phyloP scores from a whole-genome alignment of 2,329 filamentous ascomycete genomes.

The Gaeumannomyces tritici region DNA sequence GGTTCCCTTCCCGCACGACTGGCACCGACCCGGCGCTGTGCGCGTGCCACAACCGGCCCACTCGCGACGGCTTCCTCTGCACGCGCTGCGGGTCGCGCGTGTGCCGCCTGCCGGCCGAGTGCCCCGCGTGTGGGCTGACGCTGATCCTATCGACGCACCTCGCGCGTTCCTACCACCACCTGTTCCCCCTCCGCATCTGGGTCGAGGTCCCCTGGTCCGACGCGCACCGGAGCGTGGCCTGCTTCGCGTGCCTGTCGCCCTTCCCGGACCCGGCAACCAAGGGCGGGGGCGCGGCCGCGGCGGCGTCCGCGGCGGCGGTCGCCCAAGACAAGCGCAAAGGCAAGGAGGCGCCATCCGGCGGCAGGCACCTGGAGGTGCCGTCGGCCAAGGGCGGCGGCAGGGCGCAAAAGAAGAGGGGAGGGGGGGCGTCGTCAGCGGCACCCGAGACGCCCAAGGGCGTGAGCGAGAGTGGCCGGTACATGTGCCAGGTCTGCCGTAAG shows the following conservation, averaged over 20 bases:
- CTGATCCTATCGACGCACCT: constrained; percentile 91
- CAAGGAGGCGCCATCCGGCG: constrained; percentile 5
- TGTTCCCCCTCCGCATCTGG: constrained; percentile 89
- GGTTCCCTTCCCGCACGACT: constrained; percentile 81
- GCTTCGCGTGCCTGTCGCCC: constrained; percentile 65
- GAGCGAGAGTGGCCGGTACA: constrained; percentile 80
- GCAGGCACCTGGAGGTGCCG: constrained; percentile 8
- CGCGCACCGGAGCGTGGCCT: constrained; percentile 46
- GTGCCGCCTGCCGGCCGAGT: constrained; percentile 81
- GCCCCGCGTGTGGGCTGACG: constrained; percentile 82
- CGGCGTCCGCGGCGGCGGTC: constrained; percentile 2
- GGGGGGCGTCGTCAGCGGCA: neutral
- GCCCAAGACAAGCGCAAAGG: constrained; percentile 6
- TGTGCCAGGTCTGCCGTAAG: constrained; percentile 73
- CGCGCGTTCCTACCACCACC: constrained; percentile 84
- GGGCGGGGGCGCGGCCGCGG: constrained; percentile 25
- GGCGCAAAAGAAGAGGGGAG: neutral
- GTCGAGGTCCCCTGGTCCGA: constrained; percentile 76
- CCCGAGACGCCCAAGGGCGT: constrained; percentile 43
- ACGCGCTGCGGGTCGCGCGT: constrained; percentile 84
- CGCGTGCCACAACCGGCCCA: constrained; percentile 79
- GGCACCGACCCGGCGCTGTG: constrained; percentile 68
- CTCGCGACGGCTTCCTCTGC: constrained; percentile 79
- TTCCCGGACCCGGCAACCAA: constrained; percentile 49
- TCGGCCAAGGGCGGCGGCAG: neutral